Conservation (phyloP, 768 basidiomycete genomes). For the Tubosaeta brunneosetosa region DNA sequence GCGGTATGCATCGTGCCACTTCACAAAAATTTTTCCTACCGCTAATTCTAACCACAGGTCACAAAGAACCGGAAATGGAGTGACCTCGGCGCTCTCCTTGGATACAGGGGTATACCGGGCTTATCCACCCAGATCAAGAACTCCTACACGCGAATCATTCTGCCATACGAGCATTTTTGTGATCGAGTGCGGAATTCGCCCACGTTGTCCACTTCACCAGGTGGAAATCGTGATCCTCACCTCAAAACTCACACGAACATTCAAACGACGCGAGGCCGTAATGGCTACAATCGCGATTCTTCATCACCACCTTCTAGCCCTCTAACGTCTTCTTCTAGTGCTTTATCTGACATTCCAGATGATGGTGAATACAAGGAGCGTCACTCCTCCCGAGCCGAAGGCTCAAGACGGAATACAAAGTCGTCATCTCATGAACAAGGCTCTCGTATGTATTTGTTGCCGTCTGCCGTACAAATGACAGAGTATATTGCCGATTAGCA, state of each 20-base stretch:
- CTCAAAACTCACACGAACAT: conserved; percentile 54
- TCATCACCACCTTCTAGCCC: conserved; percentile 69
- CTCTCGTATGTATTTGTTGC: conserved; percentile 30
- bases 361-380: conserved; percentile 61
- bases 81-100: conserved; percentile 74
- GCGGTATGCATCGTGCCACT: conserved; percentile 48
- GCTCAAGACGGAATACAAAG: conserved; percentile 49
- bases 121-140: conserved; percentile 85
- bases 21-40: conserved; percentile 6
- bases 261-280: conserved; percentile 37
- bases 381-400: conserved; percentile 38
- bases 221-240: conserved; percentile 43
- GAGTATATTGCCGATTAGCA: conserved; percentile 23
- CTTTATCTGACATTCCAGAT: conserved; percentile 75
- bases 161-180: conserved; percentile 93
- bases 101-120: conserved; percentile 78
- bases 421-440: conserved; percentile 49
- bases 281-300: conserved; percentile 39
- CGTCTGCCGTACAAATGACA: conserved; percentile 4
- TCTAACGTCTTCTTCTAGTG: conserved; percentile 71
- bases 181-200: conserved; percentile 69
- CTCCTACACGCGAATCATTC: conserved; percentile 85
- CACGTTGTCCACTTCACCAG: conserved; percentile 33
- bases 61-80: conserved; percentile 84
- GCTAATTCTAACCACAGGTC: conserved; percentile 50